Evolutionary conservation across 768 basidiomycete genomes (phyloP), one percentile per base, ranked within the genome.

Genomic region (Kwoniella sp.): DNA sequence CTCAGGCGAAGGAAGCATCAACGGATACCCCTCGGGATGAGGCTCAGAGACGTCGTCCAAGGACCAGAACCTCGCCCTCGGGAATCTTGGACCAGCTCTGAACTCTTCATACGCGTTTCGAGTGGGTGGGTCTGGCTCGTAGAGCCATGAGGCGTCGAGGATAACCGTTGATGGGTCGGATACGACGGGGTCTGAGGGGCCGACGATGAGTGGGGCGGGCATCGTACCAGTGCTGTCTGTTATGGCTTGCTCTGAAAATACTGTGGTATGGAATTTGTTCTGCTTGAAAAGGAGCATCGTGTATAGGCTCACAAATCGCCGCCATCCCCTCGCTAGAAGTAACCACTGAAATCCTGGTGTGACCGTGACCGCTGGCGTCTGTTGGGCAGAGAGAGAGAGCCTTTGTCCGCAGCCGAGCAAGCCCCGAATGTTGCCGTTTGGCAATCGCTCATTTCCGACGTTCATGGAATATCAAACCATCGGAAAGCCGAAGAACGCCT

Each of bases 1-100:
- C 48, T 85, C 83, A 37, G 81, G 82, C 29, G 83, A 80, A 15
- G 96, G 96, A 84, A 97, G 87, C 93, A 98, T 98, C 81, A 98
- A 94, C 73, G 89, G 89, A 24, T 97, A 83, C 13, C 89, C 90
- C 1, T 94, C 83, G 56, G 87, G 84, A 76, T 91, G 88, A 8
- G 85, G 80, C 54, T 77, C 69, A 24, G 81, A 78, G 9, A 91
- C 88, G 51, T 86, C 83, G 78, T 96, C 93, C 36, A 94, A 82
- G 74, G 92, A 88, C 67, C 92, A 83, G 71, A 87, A 90, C 55
- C 84, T 85, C 0, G 92, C 87, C 12, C 85, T 83, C 3, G 89
- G 89, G 33, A 95, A 85, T 29, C 88, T 84, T 67, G 78, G 78
- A 50, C 85, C 87, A 26, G 81, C 76, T n/a, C 82, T 74, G 68